Percentiles rank a stretch among this genome's conserved stretches.
These are phyloP conservation scores for Chalciporus piperatus DNA, from an alignment of 768 basidiomycete species.

Conservation along the genomic window DNA sequence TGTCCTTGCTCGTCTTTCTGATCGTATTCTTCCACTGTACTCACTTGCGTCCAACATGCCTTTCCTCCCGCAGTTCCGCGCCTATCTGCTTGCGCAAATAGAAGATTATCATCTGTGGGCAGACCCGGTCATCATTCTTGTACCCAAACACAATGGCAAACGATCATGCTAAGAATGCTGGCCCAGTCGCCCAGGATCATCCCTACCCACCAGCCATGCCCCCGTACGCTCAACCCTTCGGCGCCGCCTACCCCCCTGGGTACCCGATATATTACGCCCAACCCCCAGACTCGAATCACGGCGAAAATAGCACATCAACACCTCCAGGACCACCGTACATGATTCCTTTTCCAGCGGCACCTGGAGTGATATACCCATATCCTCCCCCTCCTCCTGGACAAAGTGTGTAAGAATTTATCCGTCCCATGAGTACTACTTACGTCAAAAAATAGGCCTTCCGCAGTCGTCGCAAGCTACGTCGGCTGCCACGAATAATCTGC, in stretches of 20 bases:
- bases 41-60: slow-evolving; percentile 21
- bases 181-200: slow-evolving; percentile 36
- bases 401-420: slow-evolving; percentile 25
- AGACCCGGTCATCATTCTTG: slow-evolving; percentile 26
- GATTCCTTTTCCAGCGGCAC: slow-evolving; percentile 38
- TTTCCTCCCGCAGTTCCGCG: slow-evolving; percentile 18
- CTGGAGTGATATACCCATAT: slow-evolving; percentile 45
- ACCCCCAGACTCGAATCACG: slow-evolving; percentile 25
- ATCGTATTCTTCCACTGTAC: slow-evolving; percentile 1
- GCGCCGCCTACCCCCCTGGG: slow-evolving; percentile 30
- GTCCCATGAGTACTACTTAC: slow-evolving; percentile 4
- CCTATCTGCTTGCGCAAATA: slow-evolving; percentile 32
- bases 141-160: slow-evolving; percentile 28
- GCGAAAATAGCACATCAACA: slow-evolving; percentile 33
- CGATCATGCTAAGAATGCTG: slow-evolving; percentile 34
- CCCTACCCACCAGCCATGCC: slow-evolving; percentile 26
- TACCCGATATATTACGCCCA: slow-evolving; percentile 34
- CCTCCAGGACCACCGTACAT: slow-evolving; percentile 33
- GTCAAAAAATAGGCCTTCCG: slow-evolving; percentile 28
- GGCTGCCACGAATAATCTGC: slow-evolving; percentile 21
- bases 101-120: slow-evolving; percentile 21
- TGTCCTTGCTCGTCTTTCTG: slow-evolving; percentile 1
- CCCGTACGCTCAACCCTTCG: slow-evolving; percentile 27
- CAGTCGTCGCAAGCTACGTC: slow-evolving; percentile 29
- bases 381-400: slow-evolving; percentile 38